These are phyloP conservation scores for Schwanniomyces polymorphus DNA, from an alignment of 805 yeast species.

Conservation along the genomic window DNA sequence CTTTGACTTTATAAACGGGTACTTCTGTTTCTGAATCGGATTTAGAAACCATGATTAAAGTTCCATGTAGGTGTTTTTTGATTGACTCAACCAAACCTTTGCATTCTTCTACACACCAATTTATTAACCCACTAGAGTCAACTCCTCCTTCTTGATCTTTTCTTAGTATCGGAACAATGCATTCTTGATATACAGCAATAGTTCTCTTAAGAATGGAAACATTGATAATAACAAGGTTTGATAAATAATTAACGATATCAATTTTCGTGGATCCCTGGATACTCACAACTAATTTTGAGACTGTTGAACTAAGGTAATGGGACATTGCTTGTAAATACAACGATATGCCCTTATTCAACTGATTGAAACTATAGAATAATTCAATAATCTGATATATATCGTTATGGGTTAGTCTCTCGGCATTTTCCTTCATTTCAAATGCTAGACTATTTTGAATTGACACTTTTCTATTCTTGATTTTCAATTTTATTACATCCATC, in stretches of 20 bases:
- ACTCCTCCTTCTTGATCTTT: slow-evolving; percentile 25
- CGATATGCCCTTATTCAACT: slow-evolving; percentile 34
- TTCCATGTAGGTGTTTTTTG: slow-evolving; percentile 66
- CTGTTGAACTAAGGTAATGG: slow-evolving; percentile 26
- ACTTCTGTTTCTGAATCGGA: slow-evolving; percentile 22
- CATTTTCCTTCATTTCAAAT: slow-evolving; percentile 38
- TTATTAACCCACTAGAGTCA: slow-evolving; percentile 61
- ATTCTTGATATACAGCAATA: slow-evolving; percentile 49
- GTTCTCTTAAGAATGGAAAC: slow-evolving; percentile 54
- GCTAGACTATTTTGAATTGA: slow-evolving; percentile 35
- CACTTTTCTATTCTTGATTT: slow-evolving; percentile 35
- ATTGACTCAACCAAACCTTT: slow-evolving; percentile 58
- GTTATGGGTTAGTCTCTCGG: slow-evolving; percentile 26
- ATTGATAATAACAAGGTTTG: slow-evolving; percentile 39
- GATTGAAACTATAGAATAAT: slow-evolving; percentile 34
- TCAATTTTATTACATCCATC: slow-evolving; percentile 42
- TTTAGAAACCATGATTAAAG: slow-evolving; percentile 48
- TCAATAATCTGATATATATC: slow-evolving; percentile 35
- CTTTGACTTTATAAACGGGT: slow-evolving; percentile 31
- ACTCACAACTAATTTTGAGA: slow-evolving; percentile 33
- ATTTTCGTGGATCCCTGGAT: slow-evolving; percentile 45
- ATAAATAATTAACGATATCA: slow-evolving; percentile 40
- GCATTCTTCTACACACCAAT: slow-evolving; percentile 73
- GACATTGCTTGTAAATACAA: slow-evolving; percentile 37
- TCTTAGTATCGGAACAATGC: slow-evolving; percentile 44